Evolutionary conservation across 1,284 basidiomycete genomes (phyloP), one percentile per base, ranked within the genome.

Genomic region (Papiliotrema terrestris): DNA sequence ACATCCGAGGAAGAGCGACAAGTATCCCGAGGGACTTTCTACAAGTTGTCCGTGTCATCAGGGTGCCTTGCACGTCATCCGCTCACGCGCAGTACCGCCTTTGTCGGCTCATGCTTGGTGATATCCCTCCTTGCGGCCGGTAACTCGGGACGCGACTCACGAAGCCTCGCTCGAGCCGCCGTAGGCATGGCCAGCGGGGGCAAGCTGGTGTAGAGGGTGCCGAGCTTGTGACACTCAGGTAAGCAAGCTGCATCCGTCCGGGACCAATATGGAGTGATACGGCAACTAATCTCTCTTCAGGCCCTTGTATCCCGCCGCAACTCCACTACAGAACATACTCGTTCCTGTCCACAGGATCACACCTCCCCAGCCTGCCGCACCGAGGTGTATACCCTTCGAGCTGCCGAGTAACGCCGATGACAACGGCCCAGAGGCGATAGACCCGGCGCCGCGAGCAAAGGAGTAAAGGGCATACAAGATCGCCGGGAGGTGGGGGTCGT

Each of bases 1-100:
- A 76, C 74, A 6, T 73, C 74, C 13, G 74, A 76, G 47, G 74
- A 77, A 55, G 76, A 77, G 53, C 56, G 69, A 17, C 70, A 75
- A 49, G 61, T 76, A 13, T 76, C 74, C 25, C 61, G 76, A 37
- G 60, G 68, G 26, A 76, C 76, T 4, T 77, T 77, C 53, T 77
- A 77, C 65, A 75, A 73, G 58, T 76, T 77, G 76, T 76, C 35
- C 48, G 74, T 65, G 29, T 51, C 13, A 22, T n/a, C 8, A n/a
- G 22, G 11, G 17, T 35, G 11, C 25, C 13, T 29, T 25, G 8
- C 8, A 25, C 11, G 9, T 35, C 32, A 17, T 4, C 36, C 41
- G 23, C 23, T 44, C 22, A 44, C 29, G 5, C 25, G 13, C 57
- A 77, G 75, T 52, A 73, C 75, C 17, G 72, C 71, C 0, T 77